Percentiles rank a stretch among this genome's conserved stretches.
These are phyloP conservation scores for Barnettozyma botsteinii DNA, from an alignment of 805 yeast genomes.

Conservation along the genomic window DNA sequence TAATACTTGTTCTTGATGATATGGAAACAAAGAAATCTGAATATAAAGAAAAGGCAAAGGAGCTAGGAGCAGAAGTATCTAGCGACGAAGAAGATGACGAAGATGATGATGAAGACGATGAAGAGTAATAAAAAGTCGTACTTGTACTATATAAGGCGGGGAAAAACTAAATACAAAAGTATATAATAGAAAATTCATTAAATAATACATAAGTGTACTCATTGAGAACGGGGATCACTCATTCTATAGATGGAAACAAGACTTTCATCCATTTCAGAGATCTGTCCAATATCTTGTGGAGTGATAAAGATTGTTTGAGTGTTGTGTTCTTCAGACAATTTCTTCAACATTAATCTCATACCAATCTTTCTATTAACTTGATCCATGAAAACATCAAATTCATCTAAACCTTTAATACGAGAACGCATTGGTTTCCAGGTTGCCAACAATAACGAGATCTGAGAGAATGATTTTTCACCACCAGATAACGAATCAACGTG, in stretches of 20 bases:
- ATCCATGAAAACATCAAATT: conserved; percentile 97
- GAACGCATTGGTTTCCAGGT: conserved; percentile 94
- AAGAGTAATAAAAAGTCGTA: conserved; percentile 11
- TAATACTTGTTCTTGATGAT: conserved; percentile 71
- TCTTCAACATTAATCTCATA: conserved; percentile 63
- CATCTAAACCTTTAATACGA: conserved; percentile 85
- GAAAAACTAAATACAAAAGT: not conserved
- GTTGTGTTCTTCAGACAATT: conserved; percentile 54
- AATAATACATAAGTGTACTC: not conserved
- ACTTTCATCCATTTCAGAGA: conserved; percentile 55
- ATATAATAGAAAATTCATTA: not conserved
- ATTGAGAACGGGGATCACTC: conserved; percentile 30
- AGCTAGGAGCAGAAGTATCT: conserved; percentile 54
- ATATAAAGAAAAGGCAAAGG: conserved; percentile 48
- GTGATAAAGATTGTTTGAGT: conserved; percentile 91
- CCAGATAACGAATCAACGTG: conserved; percentile 86
- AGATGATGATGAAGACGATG: conserved; percentile 51
- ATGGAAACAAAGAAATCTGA: conserved; percentile 61
- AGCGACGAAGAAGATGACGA: conserved; percentile 69
- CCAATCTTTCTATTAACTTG: conserved; percentile 81
- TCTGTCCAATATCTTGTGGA: conserved; percentile 76
- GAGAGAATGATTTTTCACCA: conserved; percentile 94
- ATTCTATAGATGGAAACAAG: conserved; percentile 63
- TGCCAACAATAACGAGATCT: conserved; percentile 78
- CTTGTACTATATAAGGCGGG: not conserved